These are phyloP conservation scores for Backusella psychrophila DNA, from an alignment of 192 early-diverging fungal genomes.

Conservation along the genomic window DNA sequence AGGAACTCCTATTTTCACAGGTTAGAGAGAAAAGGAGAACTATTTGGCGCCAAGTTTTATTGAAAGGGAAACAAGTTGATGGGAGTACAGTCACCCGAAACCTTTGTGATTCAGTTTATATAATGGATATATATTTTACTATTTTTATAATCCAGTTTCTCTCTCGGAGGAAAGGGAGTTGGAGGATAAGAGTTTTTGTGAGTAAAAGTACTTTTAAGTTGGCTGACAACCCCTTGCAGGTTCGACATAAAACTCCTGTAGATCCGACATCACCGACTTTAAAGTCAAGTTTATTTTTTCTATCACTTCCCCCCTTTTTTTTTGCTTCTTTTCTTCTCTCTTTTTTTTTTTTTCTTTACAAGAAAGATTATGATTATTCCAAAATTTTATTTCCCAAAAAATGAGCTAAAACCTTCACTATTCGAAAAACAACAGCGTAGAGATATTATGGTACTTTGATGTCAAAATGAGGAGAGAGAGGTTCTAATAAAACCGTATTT, in stretches of 20 bases:
- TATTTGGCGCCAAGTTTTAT: conserved; percentile 5
- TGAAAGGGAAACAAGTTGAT: background rate
- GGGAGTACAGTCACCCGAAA: background rate
- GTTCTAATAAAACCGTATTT: background rate
- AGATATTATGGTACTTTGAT: background rate
- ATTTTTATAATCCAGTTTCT: background rate
- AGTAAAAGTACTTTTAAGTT: background rate
- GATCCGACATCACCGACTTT: background rate
- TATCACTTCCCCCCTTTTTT: background rate
- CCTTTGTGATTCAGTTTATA: background rate
- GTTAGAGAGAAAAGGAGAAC: background rate
- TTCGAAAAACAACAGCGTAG: background rate
- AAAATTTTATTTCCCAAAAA: conserved; percentile 12
- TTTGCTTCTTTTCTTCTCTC: background rate
- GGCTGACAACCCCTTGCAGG: conserved; percentile 1
- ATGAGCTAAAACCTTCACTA: background rate
- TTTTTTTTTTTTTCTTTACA: background rate
- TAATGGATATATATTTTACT: background rate
- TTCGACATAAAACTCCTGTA: conserved; percentile 2
- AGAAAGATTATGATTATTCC: background rate
- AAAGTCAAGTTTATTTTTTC: background rate
- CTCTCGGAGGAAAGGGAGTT: background rate
- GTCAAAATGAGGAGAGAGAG: background rate
- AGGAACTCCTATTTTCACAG: background rate
- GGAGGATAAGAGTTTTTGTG: background rate